Conservation (phyloP, 148 eudicot species). For the Cornus suecica region DNA sequence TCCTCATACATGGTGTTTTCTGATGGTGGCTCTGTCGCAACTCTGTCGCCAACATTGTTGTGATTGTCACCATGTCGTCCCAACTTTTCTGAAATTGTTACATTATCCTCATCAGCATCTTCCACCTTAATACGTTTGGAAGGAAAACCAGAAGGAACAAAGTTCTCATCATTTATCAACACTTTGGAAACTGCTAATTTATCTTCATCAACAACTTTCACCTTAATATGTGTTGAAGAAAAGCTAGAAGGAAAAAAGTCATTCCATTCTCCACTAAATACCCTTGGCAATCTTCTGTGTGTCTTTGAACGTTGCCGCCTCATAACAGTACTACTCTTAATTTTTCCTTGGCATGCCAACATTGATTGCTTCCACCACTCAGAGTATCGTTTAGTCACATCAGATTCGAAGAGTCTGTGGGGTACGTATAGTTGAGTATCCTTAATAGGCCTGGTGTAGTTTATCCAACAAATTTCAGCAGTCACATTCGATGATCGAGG, state of each 20-base stretch:
- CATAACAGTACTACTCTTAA: background rate
- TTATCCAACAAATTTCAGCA: background rate
- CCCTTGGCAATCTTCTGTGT: too few relatives aligned
- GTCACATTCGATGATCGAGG: background rate
- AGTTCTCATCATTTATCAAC: background rate
- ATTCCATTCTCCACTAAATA: too few relatives aligned
- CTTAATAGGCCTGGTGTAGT: background rate
- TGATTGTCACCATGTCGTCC: too few relatives aligned
- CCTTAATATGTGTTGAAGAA: background rate
- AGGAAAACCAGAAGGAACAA: background rate
- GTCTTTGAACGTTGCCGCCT: background rate
- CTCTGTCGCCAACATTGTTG: too few relatives aligned
- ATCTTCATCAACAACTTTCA: background rate
- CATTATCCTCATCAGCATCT: background rate
- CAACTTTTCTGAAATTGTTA: background rate
- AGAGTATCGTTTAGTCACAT: background rate
- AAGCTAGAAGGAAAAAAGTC: background rate
- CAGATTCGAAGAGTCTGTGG: background rate
- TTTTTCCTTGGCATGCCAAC: background rate
- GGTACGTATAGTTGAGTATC: background rate
- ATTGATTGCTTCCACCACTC: slow-evolving; percentile 10
- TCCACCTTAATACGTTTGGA: background rate
- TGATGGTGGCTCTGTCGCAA: background rate
- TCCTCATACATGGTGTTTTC: background rate
- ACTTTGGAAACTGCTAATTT: too few relatives aligned